Conservation (phyloP, 306 rosid genomes). For the Arachis hypogaea region DNA sequence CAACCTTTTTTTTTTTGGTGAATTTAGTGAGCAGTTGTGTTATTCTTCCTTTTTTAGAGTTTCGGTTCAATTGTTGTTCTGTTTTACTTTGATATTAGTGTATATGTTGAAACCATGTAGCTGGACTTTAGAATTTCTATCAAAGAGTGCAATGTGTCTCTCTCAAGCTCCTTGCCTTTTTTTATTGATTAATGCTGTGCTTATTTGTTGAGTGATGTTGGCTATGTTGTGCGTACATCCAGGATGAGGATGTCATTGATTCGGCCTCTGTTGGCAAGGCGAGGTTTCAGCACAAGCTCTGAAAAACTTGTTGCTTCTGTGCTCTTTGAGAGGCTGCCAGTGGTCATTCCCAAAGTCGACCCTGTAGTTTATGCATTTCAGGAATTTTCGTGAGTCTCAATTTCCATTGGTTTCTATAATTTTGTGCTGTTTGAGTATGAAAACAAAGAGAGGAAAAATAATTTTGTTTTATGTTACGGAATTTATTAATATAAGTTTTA, state of each 20-base stretch:
- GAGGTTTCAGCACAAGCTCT: slow-evolving; percentile 64
- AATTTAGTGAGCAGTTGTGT: neutral
- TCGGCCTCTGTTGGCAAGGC: slow-evolving; percentile 49
- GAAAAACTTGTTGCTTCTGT: slow-evolving; percentile 84
- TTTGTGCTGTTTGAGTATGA: slow-evolving; percentile 28
- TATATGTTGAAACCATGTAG: neutral
- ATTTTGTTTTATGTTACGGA: neutral
- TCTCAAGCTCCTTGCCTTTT: neutral
- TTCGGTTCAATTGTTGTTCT: neutral
- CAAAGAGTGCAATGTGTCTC: neutral
- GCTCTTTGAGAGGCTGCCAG: slow-evolving; percentile 91
- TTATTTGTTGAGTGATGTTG: neutral
- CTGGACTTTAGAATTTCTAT: neutral
- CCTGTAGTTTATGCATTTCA: slow-evolving; percentile 88
- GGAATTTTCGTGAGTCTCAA: slow-evolving; percentile 71
- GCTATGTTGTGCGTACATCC: slow-evolving; percentile 6
- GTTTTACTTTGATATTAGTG: no score
- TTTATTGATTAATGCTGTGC: neutral
- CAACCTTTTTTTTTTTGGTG: neutral
- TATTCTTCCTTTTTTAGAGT: neutral
- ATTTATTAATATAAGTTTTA: neutral
- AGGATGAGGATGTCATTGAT: slow-evolving; percentile 71
- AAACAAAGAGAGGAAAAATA: neutral
- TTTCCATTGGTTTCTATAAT: neutral
- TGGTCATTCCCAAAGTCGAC: slow-evolving; percentile 86